phyloP scores from a whole-genome alignment of 305 asterid genomes.

The Salvia sclarea region DNA sequence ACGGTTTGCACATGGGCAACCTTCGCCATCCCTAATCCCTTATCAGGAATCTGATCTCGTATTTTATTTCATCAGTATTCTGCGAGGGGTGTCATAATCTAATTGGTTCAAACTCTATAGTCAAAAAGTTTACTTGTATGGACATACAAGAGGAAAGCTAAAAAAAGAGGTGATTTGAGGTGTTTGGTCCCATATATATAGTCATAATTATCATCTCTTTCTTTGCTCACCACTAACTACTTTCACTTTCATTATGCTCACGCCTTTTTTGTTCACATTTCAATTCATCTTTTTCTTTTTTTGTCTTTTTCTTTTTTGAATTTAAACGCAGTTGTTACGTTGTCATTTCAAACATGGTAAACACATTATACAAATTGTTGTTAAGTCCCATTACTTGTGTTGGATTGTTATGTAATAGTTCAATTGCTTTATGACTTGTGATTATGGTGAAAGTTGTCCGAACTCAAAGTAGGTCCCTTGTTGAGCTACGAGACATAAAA shows the following conservation, averaged over 20 bases:
- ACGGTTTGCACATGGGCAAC: not conserved
- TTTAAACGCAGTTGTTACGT: conserved; percentile 27
- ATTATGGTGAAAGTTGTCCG: not conserved
- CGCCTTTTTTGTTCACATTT: conserved; percentile 25
- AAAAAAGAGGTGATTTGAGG: conserved; percentile 1
- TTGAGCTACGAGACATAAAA: not conserved
- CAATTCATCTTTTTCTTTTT: not conserved
- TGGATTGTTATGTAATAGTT: conserved; percentile 6
- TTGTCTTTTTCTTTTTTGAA: no score
- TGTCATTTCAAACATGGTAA: conserved; percentile 29
- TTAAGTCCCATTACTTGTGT: not conserved
- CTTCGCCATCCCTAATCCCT: not conserved
- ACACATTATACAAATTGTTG: not conserved
- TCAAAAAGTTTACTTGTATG: not conserved
- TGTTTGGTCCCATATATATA: conserved; percentile 30
- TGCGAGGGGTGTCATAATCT: not conserved
- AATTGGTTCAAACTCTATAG: conserved; percentile 7
- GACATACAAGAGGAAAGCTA: not conserved
- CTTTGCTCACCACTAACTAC: conserved; percentile 26
- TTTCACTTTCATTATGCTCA: conserved; percentile 33
- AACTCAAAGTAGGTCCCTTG: not conserved
- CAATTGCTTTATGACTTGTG: conserved; percentile 11
- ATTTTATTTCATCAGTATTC: not conserved
- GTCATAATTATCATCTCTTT: conserved; percentile 9
- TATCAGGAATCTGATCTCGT: not conserved